phyloP scores from a whole-genome alignment of 345 rosid genomes.

The Fremontodendron californicum region DNA sequence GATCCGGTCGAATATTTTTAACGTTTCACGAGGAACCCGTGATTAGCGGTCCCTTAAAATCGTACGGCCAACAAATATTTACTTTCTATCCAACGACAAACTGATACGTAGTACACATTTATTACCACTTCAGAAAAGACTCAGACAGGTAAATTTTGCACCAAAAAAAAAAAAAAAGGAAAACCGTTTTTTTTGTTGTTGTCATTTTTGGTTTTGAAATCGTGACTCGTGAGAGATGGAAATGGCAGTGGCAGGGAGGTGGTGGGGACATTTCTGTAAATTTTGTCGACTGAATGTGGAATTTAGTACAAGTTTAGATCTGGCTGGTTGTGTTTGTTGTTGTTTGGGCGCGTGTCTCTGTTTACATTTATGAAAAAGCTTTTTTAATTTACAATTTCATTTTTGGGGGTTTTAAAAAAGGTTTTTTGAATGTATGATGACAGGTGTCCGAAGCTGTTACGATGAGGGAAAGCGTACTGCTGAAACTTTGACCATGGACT shows the following conservation, averaged over 20 bases:
- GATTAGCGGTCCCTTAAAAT: conserved; percentile 1
- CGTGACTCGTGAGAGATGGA: not conserved
- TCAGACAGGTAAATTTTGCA: not conserved
- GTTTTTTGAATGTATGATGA: conserved; percentile 9
- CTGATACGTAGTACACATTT: not conserved
- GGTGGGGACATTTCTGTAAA: not conserved
- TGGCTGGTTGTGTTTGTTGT: not conserved
- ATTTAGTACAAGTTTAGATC: conserved; percentile 2
- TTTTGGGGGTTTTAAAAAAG: not conserved
- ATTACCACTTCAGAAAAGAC: not conserved
- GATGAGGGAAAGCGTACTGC: conserved; percentile 98
- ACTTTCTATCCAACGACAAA: not conserved
- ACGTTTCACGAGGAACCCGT: conserved; percentile 1
- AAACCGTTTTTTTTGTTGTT: not conserved
- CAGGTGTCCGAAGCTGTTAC: conserved; percentile 99
- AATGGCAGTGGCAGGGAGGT: not conserved
- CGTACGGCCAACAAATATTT: not conserved
- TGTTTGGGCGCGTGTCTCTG: not conserved
- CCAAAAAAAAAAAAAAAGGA: accelerated
- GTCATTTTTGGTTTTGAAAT: not conserved
- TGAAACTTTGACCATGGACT: conserved; percentile 96
- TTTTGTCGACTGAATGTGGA: not conserved
- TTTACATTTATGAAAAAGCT: not conserved
- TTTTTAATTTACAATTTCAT: not conserved
- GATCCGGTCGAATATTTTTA: conserved; percentile 11